Percentiles rank a stretch among this genome's conserved stretches.
These are phyloP conservation scores for Theileria annulata DNA, from an alignment of 169 alveolate genomes.

Conservation along the genomic window DNA sequence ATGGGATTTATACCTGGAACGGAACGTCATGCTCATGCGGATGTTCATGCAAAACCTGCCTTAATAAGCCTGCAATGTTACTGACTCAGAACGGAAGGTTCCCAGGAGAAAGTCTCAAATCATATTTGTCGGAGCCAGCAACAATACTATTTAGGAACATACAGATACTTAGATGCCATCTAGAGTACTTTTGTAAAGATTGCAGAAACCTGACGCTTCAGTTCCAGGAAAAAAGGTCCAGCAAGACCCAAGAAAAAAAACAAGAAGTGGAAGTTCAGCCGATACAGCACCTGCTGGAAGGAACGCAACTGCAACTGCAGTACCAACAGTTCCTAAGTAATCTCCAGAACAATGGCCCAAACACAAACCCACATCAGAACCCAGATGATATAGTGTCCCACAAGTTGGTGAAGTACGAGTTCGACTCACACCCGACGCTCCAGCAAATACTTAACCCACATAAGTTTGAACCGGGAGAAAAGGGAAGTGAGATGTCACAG, in stretches of 20 bases:
- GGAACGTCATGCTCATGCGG: constrained; percentile 55
- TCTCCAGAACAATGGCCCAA: no score
- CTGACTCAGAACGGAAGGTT: constrained; percentile 64
- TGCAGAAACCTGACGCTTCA: constrained; percentile 60
- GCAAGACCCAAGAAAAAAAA: background rate
- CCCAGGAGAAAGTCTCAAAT: constrained; percentile 58
- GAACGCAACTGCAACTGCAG: background rate
- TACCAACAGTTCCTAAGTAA: no score
- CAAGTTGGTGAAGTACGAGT: background rate
- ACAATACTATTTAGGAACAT: constrained; percentile 64
- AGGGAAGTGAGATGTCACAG: constrained; percentile 26
- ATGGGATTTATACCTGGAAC: constrained; percentile 45
- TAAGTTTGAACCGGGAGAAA: background rate
- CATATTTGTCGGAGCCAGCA: constrained; percentile 53
- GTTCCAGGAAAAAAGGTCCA: background rate
- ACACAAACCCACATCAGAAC: background rate
- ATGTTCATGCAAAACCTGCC: constrained; percentile 45
- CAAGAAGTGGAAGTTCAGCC: background rate
- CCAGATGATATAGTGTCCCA: background rate
- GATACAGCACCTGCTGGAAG: constrained; percentile 17
- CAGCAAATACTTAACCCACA: background rate
- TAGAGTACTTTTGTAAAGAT: constrained; percentile 66
- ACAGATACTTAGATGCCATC: constrained; percentile 64
- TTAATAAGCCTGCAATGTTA: constrained; percentile 52
- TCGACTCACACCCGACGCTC: background rate